A percentile compares a stretch with the other conserved stretches of the same genome.
These are phyloP conservation scores for Penstemon davidsonii DNA, from an alignment of 257 asterid genomes.

Conservation along the genomic window DNA sequence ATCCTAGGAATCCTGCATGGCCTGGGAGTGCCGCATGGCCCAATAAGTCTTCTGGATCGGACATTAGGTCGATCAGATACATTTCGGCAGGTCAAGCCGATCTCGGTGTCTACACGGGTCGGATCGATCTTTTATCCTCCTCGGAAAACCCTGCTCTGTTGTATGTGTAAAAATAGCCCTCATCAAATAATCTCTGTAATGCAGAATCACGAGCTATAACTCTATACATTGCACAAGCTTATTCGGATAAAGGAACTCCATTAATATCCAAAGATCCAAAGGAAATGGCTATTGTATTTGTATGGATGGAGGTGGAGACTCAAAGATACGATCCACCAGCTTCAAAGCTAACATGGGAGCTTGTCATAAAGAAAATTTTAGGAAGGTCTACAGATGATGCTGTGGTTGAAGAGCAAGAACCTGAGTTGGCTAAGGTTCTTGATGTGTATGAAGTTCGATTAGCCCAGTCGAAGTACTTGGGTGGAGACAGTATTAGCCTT, in stretches of 20 bases:
- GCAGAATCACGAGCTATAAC: conserved; percentile 50
- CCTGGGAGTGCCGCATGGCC: too few species aligned
- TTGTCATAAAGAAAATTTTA: conserved; percentile 35
- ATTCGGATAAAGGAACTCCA: conserved; percentile 38
- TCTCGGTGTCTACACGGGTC: too few species aligned
- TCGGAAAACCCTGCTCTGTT: too few species aligned
- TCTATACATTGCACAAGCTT: conserved; percentile 37
- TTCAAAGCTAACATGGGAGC: conserved; percentile 28
- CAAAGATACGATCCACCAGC: conserved; percentile 33
- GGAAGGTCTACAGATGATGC: conserved; percentile 48
- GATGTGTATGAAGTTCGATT: conserved; percentile 57
- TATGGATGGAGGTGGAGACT: conserved; percentile 43
- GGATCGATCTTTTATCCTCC: too few species aligned
- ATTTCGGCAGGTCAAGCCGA: too few species aligned
- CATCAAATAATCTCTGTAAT: neutral
- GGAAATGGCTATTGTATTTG: conserved; percentile 31
- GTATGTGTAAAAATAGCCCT: too few species aligned
- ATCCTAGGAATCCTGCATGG: too few species aligned
- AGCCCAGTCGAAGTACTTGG: conserved; percentile 54
- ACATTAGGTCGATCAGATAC: too few species aligned
- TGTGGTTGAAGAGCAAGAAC: conserved; percentile 36
- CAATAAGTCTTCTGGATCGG: too few species aligned
- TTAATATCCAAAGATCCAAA: conserved; percentile 32
- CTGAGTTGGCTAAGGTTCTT: conserved; percentile 48
- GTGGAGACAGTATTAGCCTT: conserved; percentile 54